These are phyloP conservation scores for Teratosphaeria pseudoeucalypti DNA, from an alignment of 2,329 filamentous ascomycete genomes.

Conservation along the genomic window DNA sequence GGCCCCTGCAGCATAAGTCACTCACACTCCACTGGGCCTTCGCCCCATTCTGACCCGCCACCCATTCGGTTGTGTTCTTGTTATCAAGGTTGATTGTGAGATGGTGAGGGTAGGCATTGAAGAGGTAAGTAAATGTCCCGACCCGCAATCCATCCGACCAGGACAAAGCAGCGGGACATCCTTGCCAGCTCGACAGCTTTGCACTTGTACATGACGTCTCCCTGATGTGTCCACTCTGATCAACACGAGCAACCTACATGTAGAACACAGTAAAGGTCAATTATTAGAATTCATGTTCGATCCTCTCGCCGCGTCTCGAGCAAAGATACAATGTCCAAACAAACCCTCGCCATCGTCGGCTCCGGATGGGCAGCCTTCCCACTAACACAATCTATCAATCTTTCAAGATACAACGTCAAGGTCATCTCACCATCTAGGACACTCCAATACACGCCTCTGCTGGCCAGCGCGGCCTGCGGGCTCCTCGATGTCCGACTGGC, in stretches of 20 bases:
- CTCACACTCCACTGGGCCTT: too few species aligned
- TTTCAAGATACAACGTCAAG: constrained; percentile 28
- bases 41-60: too few species aligned
- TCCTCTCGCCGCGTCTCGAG: neutral
- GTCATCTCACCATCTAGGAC: constrained; percentile 35
- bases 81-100: too few species aligned
- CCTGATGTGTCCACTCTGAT: neutral
- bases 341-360: constrained; percentile 23
- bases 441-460: constrained; percentile 35
- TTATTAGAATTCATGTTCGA: neutral
- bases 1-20: too few species aligned
- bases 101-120: neutral
- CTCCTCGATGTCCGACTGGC: constrained; percentile 37
- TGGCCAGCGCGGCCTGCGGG: constrained; percentile 36
- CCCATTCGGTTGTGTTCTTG: too few species aligned
- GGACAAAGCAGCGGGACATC: neutral
- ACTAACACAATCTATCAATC: constrained; percentile 25
- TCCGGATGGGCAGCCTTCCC: constrained; percentile 31
- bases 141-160: neutral
- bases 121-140: neutral
- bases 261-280: neutral
- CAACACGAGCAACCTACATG: neutral
- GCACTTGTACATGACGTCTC: neutral
- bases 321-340: neutral
- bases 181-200: neutral